phyloP scores from a whole-genome alignment of 2,329 filamentous ascomycete species.

The Xylaria digitata region DNA sequence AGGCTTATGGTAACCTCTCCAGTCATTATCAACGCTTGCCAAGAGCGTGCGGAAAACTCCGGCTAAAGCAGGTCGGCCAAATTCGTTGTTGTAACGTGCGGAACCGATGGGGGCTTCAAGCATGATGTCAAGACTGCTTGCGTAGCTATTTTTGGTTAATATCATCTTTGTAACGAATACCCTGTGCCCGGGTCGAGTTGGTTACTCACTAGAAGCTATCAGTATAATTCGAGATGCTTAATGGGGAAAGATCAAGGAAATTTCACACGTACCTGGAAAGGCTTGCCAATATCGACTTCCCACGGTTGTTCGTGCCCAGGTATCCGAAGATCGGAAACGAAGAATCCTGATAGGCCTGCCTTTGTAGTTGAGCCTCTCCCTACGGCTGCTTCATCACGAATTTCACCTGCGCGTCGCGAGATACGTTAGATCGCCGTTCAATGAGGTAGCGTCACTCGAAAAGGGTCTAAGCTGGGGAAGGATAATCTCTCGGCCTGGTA shows the following conservation, averaged over 20 bases:
- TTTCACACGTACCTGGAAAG: constrained; percentile 66
- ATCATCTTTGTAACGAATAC: not conserved
- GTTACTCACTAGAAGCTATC: constrained; percentile 32
- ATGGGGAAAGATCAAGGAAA: not conserved
- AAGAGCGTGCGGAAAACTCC: constrained; percentile 94
- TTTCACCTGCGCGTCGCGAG: constrained; percentile 21
- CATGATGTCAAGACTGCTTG: constrained; percentile 97
- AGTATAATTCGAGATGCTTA: constrained; percentile 8
- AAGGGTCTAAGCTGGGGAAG: not conserved
- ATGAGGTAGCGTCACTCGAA: not conserved
- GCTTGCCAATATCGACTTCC: constrained; percentile 91
- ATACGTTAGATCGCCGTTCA: constrained; percentile 10
- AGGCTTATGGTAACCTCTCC: constrained; percentile 95
- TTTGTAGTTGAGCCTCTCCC: constrained; percentile 93
- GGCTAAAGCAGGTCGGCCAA: constrained; percentile 86
- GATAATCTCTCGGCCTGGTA: not conserved
- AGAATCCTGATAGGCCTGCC: constrained; percentile 91
- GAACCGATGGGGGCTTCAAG: constrained; percentile 95
- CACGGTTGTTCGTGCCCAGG: constrained; percentile 85
- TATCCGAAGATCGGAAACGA: constrained; percentile 92
- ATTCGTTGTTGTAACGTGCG: constrained; percentile 95
- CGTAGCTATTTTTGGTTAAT: constrained; percentile 63
- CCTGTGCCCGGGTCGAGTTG: not conserved
- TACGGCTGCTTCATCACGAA: constrained; percentile 87
- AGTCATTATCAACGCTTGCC: constrained; percentile 65